Conservation (phyloP, 2,329 filamentous ascomycete genomes). For the Nemania sp. region DNA sequence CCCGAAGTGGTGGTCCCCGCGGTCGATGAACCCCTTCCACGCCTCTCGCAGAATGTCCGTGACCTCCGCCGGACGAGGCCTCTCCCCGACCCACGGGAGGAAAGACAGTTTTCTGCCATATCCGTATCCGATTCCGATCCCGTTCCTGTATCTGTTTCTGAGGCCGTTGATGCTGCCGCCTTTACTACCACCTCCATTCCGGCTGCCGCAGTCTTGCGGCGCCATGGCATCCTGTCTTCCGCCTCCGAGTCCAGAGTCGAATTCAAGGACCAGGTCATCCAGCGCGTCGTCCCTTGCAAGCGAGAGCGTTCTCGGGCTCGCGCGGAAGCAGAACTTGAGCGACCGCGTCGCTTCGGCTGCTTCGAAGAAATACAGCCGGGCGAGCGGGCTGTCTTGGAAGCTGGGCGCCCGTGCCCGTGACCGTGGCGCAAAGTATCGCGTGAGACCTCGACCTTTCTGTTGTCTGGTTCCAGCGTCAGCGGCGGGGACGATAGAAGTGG, state of each 20-base stretch:
- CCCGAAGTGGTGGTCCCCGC: constrained; percentile 8
- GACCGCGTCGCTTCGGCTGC: constrained; percentile 16
- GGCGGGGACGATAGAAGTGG: too few relatives aligned
- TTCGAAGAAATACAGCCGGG: constrained; percentile 30
- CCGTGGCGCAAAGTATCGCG: too few relatives aligned
- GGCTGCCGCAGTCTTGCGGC: too few relatives aligned
- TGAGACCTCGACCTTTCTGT: too few relatives aligned
- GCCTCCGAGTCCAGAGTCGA: constrained; percentile 28
- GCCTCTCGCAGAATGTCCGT: constrained; percentile 26
- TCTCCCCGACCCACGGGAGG: background rate
- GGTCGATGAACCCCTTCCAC: constrained; percentile 28
- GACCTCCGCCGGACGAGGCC: constrained; percentile 6
- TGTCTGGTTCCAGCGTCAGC: background rate
- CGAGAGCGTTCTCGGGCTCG: constrained; percentile 25
- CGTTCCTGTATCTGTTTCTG: too few relatives aligned
- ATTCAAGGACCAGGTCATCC: constrained; percentile 21
- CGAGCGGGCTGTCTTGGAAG: background rate
- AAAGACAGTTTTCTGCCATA: background rate
- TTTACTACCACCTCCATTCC: too few relatives aligned
- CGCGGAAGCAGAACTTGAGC: constrained; percentile 25
- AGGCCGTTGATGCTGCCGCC: too few relatives aligned
- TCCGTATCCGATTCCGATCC: too few relatives aligned
- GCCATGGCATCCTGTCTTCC: constrained; percentile 5
- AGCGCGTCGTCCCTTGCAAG: constrained; percentile 20
- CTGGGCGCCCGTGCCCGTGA: too few relatives aligned